Base-by-base conservation (phyloP, 2,329 filamentous ascomycete genomes). In the Fonsecaea pugnacius region DNA sequence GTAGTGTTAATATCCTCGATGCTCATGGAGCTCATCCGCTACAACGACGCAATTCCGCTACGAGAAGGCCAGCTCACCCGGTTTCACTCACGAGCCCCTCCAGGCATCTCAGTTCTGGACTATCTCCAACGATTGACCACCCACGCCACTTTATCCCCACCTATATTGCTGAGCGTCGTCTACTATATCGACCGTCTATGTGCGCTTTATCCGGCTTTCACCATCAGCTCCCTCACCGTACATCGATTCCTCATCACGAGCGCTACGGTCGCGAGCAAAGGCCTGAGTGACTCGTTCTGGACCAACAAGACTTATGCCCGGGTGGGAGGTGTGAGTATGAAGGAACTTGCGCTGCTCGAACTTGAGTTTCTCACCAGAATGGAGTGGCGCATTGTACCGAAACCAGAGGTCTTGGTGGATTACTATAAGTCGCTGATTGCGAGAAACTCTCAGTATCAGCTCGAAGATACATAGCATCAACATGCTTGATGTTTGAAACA, bases 111-210 rank as follows among this genome's bases (percentile, higher is more conserved):
- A 30, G 94, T 99, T 35, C 84, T 89, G 67, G 95, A 99, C 76
- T 99, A 99, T 75, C 85, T 99, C 38, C 91, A 95, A 73, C 89
- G 95, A 68, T 83, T 99, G 63, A 95, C 96, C 27, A 92, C 92
- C 64, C 95, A 99, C 75, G 95, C 95, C 30, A 97, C 94, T 0
- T 84, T 99, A 2, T 92, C 92, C 6, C 93, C 95, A 12, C 94
- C 95, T 0, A 89, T 99, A 57, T 84, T 99, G n/a, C 86, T 99
- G 38, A 95, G 93, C 71, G 98, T 99, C 92, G 95, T 99, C 63
- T 99, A 96, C 75, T 99, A 98, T 74, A 98, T 99, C 73, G 95
- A 99, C 78, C 89, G 92, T 35, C 84, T 99, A 24, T 99, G 94
- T 77, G 89, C 91, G 10, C 83, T 96, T 64, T 99, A 97, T 75